Evolutionary conservation across 1,284 basidiomycete species (phyloP).

Genomic region (Limonomyces culmigenus): DNA sequence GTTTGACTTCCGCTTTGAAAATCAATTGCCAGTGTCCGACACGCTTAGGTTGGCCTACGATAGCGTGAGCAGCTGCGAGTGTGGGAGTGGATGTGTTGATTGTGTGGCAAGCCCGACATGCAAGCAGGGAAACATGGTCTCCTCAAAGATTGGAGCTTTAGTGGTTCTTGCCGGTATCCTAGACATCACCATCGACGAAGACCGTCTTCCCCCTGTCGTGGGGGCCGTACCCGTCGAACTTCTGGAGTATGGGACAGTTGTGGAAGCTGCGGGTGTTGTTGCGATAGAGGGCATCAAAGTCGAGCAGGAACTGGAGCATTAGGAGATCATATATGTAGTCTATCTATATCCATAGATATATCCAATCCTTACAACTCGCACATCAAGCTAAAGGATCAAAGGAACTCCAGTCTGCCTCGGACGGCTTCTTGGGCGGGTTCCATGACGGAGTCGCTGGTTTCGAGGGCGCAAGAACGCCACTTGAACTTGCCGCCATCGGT

Average conservation of each 20-base stretch:
- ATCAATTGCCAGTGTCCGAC: conserved; percentile 37
- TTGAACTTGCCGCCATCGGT: conserved; percentile 29
- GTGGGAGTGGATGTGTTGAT: conserved; percentile 53
- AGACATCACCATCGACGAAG: conserved; percentile 32
- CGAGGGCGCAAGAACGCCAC: conserved; percentile 45
- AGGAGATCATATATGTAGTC: conserved; percentile 1
- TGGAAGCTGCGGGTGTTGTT: conserved; percentile 33
- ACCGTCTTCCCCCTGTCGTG: conserved; percentile 29
- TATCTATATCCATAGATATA: conserved; percentile 11
- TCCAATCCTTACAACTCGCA: background rate
- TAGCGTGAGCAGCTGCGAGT: conserved; percentile 50
- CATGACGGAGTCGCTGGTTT: conserved; percentile 34
- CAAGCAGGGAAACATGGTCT: conserved; percentile 48
- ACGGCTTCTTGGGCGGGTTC: conserved; percentile 25
- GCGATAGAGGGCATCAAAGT: conserved; percentile 29
- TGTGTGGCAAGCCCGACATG: conserved; percentile 53
- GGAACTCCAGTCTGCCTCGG: conserved; percentile 59
- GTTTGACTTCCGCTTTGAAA: conserved; percentile 11
- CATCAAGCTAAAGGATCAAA: conserved; percentile 45
- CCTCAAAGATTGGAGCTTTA: conserved; percentile 57
- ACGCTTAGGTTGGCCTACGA: conserved; percentile 49
- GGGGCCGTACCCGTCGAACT: conserved; percentile 20
- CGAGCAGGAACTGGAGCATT: conserved; percentile 18
- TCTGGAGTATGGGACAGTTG: conserved; percentile 23
- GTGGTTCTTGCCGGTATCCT: conserved; percentile 29